These are phyloP conservation scores for Stramenopiles sp. DNA, from an alignment of 352 stramenopile genomes.

Conservation along the genomic window DNA sequence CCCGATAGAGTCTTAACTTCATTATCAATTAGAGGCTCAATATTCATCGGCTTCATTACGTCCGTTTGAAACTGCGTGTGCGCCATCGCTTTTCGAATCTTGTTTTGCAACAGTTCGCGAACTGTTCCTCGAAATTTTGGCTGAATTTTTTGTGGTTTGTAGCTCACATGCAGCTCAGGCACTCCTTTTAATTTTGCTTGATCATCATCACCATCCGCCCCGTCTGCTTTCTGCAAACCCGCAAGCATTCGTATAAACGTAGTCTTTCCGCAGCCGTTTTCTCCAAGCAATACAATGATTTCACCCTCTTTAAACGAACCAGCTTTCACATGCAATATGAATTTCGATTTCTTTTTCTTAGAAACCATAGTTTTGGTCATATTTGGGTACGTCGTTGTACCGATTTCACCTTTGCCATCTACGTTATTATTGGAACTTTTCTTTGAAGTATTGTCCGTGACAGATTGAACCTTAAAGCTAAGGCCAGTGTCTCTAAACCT, in stretches of 20 bases:
- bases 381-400: constrained; percentile 67
- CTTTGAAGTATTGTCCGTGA: constrained; percentile 12
- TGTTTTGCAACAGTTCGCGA: constrained; percentile 87
- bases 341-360: constrained; percentile 54
- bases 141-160: constrained; percentile 99
- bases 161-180: constrained; percentile 65
- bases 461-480: constrained; percentile 81
- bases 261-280: constrained; percentile 99
- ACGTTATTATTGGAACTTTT: constrained; percentile 57
- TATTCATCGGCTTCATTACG: constrained; percentile 92
- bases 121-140: constrained; percentile 82
- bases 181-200: constrained; percentile 28
- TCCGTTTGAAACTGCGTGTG: constrained; percentile 97
- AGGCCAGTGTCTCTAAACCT: constrained; percentile 94
- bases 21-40: constrained; percentile 97
- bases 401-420: constrained; percentile 57
- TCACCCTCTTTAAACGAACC: constrained; percentile 93
- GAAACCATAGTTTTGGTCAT: constrained; percentile 97
- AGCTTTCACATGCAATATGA: constrained; percentile 91
- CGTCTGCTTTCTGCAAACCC: constrained; percentile 90
- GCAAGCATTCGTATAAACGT: constrained; percentile 99
- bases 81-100: constrained; percentile 86
- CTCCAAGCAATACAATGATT: constrained; percentile 95
- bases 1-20: constrained; percentile 90
- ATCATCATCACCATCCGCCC: constrained; percentile 54